These are phyloP conservation scores for Rubroshorea leprosula DNA, from an alignment of 345 rosid genomes.

Conservation along the genomic window DNA sequence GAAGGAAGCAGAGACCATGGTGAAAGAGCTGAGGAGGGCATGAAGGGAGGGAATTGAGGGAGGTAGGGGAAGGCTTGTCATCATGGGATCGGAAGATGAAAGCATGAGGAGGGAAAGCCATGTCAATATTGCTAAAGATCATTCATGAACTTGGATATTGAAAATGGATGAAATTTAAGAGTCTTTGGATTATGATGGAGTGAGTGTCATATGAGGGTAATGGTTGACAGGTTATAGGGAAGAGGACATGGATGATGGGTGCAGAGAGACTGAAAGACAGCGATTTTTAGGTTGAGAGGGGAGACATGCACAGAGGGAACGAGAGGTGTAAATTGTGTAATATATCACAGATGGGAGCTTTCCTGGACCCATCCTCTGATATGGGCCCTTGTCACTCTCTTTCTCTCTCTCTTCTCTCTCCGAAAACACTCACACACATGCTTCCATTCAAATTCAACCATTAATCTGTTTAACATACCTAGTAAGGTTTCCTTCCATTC, in stretches of 20 bases:
- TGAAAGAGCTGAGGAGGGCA: constrained; percentile 72
- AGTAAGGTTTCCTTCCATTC: neutral
- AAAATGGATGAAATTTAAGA: neutral
- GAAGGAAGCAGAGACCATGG: constrained; percentile 35
- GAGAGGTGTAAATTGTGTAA: constrained; percentile 27
- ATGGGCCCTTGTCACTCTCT: constrained; percentile 15
- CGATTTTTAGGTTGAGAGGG: constrained; percentile 25
- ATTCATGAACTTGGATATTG: constrained; percentile 10
- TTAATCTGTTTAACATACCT: neutral
- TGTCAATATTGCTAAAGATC: constrained; percentile 13
- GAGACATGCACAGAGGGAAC: constrained; percentile 19
- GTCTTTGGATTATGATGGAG: neutral
- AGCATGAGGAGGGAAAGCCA: constrained; percentile 70
- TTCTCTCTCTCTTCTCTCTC: constrained; percentile 20
- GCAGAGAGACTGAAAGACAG: constrained; percentile 30
- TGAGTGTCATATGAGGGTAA: neutral
- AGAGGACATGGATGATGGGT: constrained; percentile 34
- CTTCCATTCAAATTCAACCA: constrained; percentile 1
- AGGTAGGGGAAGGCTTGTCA: constrained; percentile 60
- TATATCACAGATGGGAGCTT: constrained; percentile 29
- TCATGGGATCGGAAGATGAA: constrained; percentile 67
- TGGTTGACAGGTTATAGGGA: constrained; percentile 27
- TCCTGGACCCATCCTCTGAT: constrained; percentile 41
- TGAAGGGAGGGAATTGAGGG: constrained; percentile 48
- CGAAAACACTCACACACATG: constrained; percentile 10